Evolutionary conservation across 441 rosid genomes (phyloP), one percentile per base, ranked within the genome.

Genomic region (Gossypium davidsonii): DNA sequence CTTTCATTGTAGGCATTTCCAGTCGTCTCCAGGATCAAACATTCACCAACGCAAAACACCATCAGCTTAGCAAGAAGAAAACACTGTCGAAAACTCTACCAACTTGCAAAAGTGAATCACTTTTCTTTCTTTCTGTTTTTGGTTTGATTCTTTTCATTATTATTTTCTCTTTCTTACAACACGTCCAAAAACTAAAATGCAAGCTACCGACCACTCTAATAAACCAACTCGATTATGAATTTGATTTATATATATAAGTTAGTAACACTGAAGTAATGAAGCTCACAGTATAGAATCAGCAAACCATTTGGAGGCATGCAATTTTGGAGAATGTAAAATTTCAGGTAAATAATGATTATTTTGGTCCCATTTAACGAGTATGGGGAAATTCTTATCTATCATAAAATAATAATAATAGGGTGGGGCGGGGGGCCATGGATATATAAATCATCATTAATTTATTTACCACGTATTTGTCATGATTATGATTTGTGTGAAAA

Each of bases 401-500:
- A 18, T 3, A 1, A 1, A 17, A 9, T 20, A 56, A 21, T 56
- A 37, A 37, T 2, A 44, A 4, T 44, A 46, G 5, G 17, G 12
- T 17, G 4, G 28, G 39, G n/a, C n/a, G n/a, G 12, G 25, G 17
- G 37, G 14, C 48, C 67, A 61, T 61, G 23, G 3, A n/a, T 34
- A 61, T 10, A 39, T 20, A 15, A 44, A 44, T 9, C 12, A 44
- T 34, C 23, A 62, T 1, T 3, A 37, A 20, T 42, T 10, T 61
- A 34, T 4, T 10, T 44, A 65, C 18, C 53, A 65, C 21, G 15
- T 31, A 72, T 74, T 53, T 18, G 70, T 70, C 34, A 77, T 79
- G 69, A 74, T 74, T 70, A 75, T 39, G 61, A 75, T 55, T 20
- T 62, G 72, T 62, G 60, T 67, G 15, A 67, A 70, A 74, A 77